These are phyloP conservation scores for Austroboletus novae-zelandiae DNA, from an alignment of 1,284 basidiomycete species.

Conservation along the genomic window DNA sequence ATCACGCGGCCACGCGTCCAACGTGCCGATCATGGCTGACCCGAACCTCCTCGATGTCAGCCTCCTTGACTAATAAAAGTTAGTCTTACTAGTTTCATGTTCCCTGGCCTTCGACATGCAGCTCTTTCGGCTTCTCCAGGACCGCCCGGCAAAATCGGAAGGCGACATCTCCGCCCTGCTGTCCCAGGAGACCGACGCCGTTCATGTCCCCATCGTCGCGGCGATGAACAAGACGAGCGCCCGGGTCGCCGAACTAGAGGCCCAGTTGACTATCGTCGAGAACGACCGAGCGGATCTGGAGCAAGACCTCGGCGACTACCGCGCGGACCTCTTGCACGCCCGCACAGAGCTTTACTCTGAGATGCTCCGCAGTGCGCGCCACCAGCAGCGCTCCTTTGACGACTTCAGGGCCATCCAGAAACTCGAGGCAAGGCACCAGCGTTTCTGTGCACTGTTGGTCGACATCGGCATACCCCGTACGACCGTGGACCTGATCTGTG, in stretches of 20 bases:
- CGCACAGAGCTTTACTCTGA: constrained; percentile 32
- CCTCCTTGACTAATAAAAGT: background rate
- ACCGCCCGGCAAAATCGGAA: constrained; percentile 38
- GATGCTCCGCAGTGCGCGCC: constrained; percentile 23
- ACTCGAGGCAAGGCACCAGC: constrained; percentile 25
- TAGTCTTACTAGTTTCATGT: background rate
- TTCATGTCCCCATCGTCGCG: no score
- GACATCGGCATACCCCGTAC: constrained; percentile 30
- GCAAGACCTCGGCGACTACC: constrained; percentile 29
- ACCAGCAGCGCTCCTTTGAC: constrained; percentile 23
- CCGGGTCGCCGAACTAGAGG: constrained; percentile 14
- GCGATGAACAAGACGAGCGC: background rate
- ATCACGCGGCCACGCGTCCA: no score
- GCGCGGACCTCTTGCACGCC: constrained; percentile 28
- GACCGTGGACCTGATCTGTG: constrained; percentile 24
- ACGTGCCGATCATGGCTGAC: no score
- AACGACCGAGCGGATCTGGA: constrained; percentile 19
- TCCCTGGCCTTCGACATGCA: constrained; percentile 26
- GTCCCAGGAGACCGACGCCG: background rate
- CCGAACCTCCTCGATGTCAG: no score
- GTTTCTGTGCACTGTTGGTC: constrained; percentile 32
- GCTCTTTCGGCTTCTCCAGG: constrained; percentile 34
- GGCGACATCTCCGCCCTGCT: constrained; percentile 30
- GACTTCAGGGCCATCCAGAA: constrained; percentile 32
- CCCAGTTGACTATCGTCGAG: constrained; percentile 10